Percentiles rank a stretch among this genome's conserved stretches.
Evolutionary conservation across 78 protist species (phyloP).

Genomic region (Dictyostelium purpureum): DNA sequence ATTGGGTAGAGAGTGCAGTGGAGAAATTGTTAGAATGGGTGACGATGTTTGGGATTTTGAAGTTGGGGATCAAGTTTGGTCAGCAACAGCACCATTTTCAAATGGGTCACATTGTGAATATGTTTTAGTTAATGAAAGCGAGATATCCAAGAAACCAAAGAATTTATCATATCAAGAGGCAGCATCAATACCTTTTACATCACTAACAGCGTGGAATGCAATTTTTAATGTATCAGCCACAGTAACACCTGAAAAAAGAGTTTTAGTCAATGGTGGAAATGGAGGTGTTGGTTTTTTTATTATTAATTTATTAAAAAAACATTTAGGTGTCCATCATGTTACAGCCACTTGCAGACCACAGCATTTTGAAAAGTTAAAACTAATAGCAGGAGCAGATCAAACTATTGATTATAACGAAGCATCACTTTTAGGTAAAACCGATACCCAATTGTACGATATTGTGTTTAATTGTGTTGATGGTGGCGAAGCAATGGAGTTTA

Average conservation of each 20-base stretch:
- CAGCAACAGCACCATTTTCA: constrained; percentile 59
- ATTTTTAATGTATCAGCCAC: background rate
- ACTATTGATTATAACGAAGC: constrained; percentile 2
- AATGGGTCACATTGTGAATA: constrained; percentile 62
- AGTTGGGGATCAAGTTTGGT: constrained; percentile 46
- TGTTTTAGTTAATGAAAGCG: constrained; percentile 29
- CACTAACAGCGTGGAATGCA: constrained; percentile 73
- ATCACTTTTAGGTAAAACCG: background rate
- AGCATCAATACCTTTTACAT: constrained; percentile 44
- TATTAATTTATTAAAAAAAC: constrained; percentile 28
- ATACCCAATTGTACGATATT: background rate
- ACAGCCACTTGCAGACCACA: constrained; percentile 4
- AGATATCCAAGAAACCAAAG: constrained; percentile 25
- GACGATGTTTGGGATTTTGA: constrained; percentile 48
- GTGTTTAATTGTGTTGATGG: constrained; percentile 51
- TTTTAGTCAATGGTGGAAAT: constrained; percentile 60
- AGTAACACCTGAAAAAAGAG: background rate
- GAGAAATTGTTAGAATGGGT: constrained; percentile 28
- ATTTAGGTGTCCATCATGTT: background rate
- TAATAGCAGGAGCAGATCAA: background rate
- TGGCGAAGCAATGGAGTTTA: constrained; percentile 6
- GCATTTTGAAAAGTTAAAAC: constrained; percentile 40
- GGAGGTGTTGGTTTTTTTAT: constrained; percentile 54
- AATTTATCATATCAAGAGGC: constrained; percentile 4
- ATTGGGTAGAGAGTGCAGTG: constrained; percentile 63